Base-by-base conservation (phyloP, 2,329 filamentous ascomycete genomes). In the Alternaria sp. region DNA sequence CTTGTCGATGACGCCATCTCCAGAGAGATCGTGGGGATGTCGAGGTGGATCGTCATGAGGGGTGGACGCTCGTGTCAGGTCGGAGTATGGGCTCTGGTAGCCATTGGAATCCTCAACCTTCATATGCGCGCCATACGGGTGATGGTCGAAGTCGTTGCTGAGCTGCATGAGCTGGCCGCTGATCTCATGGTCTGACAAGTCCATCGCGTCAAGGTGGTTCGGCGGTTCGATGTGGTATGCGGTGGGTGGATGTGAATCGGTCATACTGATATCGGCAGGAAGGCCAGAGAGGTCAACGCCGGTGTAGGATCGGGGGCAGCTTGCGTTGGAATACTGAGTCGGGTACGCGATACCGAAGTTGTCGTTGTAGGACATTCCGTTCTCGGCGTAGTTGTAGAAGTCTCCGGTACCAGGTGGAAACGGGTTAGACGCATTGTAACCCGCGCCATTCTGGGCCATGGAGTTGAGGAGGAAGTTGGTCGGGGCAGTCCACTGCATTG, bases 181-280 rank as follows among this genome's bases (percentile, higher is more conserved):
- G 44, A 60, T 63, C n/a, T 66, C 63, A 6, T 61, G 58, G 11
- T 74, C 69, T 7, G 72, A 64, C 1, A 73, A 43, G 11, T 75
- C 70, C 51, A 69, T 62, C 2, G 62, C 50, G 36, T 74, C 73
- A 21, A 70, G 66, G 5, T 68, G 57, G 17, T 67, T 67, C 10
- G 65, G 75, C 12, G 76, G 76, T 17, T 76, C 69, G 21, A 78
- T 67, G 17, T 75, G 73, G 46, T 78, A 80, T 15, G 71, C 70
- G 7, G 70, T 66, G 12, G 78, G 77, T 3, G 78, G 77, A 52
- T 76, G 76, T 4, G 74, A 70, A 6, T 73, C 61, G 9, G 61
- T 26, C 28, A 70, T 63, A 28, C 36, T 57, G 19, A 57, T 55
- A 52, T 65, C 53, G n/a, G 28, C 56, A 23, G 73, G 63, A 30